Percentiles rank a stretch among this genome's conserved stretches.
Evolutionary conservation across 306 rosid species (phyloP).

Genomic region (Castanea sativa): DNA sequence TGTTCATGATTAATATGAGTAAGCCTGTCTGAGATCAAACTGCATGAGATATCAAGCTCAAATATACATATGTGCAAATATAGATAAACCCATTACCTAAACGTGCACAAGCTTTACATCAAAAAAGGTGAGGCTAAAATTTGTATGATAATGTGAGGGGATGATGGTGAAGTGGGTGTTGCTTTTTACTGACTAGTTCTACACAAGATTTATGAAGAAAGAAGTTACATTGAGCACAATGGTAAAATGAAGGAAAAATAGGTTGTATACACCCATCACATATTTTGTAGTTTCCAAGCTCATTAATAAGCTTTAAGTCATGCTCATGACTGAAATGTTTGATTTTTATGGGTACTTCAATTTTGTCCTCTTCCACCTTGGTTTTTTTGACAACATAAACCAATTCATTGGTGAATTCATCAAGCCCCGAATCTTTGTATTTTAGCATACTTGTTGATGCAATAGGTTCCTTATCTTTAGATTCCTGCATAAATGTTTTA

Average conservation of each 20-base stretch:
- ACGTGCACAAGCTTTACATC: not conserved
- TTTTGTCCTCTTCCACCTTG: not conserved
- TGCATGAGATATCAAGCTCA: not conserved
- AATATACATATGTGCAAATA: not conserved
- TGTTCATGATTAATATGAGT: not conserved
- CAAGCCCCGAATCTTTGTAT: not conserved
- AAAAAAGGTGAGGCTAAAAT: not conserved
- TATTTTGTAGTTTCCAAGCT: not conserved
- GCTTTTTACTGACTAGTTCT: not conserved
- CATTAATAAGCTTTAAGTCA: not conserved
- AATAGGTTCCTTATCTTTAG: not conserved
- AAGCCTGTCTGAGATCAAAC: not conserved
- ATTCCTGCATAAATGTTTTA: not conserved
- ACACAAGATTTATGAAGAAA: too few relatives aligned
- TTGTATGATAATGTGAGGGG: not conserved
- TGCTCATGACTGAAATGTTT: not conserved
- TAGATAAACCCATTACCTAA: not conserved
- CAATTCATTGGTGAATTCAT: not conserved
- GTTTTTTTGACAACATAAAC: not conserved
- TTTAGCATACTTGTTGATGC: not conserved
- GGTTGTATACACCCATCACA: not conserved
- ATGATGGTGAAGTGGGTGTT: not conserved
- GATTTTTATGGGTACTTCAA: not conserved
- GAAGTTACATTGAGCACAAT: not conserved
- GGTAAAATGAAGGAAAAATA: not conserved